A percentile compares a stretch with the other conserved stretches of the same genome.
These are phyloP conservation scores for Ephemerocybe angulata DNA, from an alignment of 768 basidiomycete genomes.

Conservation along the genomic window DNA sequence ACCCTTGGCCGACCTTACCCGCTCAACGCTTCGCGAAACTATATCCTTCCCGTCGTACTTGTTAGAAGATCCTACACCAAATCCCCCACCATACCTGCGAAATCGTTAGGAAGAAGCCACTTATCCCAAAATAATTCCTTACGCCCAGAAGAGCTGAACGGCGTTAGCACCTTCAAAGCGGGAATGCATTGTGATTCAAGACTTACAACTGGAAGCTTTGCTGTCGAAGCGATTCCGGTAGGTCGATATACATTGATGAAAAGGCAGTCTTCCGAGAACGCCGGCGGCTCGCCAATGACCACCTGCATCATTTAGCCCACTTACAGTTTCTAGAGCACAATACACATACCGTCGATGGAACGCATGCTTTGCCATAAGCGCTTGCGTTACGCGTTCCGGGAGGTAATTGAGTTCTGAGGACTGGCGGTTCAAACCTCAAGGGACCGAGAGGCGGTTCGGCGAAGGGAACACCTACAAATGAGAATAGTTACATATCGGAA, in stretches of 20 bases:
- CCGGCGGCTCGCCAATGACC: slow-evolving; percentile 2
- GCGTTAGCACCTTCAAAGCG: background rate
- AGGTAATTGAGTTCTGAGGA: slow-evolving; percentile 37
- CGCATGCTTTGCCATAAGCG: slow-evolving; percentile 43
- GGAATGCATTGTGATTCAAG: background rate
- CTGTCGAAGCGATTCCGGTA: slow-evolving; percentile 24
- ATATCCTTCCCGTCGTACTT: slow-evolving; percentile 31
- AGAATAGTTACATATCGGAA: background rate
- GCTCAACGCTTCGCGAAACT: slow-evolving; percentile 33
- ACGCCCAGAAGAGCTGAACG: slow-evolving; percentile 44
- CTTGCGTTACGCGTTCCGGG: slow-evolving; percentile 39
- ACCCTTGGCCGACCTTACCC: slow-evolving; percentile 20
- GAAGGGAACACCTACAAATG: slow-evolving; percentile 44
- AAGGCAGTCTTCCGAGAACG: slow-evolving; percentile 54
- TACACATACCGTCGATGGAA: slow-evolving; percentile 43
- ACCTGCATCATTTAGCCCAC: background rate
- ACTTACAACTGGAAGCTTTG: slow-evolving; percentile 38
- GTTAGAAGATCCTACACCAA: slow-evolving; percentile 23
- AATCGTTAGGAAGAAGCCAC: too few relatives aligned
- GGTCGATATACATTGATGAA: slow-evolving; percentile 58
- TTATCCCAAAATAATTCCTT: slow-evolving; percentile 3
- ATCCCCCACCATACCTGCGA: slow-evolving; percentile 35
- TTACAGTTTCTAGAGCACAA: background rate
- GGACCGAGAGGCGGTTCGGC: slow-evolving; percentile 49
- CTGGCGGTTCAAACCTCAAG: slow-evolving; percentile 43